Evolutionary conservation across 345 rosid species (phyloP), one percentile per base, ranked within the genome.

Genomic region (Orychophragmus violaceus): DNA sequence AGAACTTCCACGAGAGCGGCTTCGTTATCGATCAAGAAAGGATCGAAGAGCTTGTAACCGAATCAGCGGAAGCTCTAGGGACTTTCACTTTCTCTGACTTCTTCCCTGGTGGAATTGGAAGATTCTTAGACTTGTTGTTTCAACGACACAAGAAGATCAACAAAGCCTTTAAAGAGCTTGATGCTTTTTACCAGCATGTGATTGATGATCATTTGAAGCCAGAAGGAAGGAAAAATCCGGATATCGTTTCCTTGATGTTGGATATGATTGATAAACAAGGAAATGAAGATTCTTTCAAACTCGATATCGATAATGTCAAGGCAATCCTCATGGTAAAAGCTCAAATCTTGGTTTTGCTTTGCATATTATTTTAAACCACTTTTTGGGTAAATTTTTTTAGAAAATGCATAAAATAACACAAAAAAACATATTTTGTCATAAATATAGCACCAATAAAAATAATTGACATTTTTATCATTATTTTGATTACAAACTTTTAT

Each of bases 121-220:
- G 70, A 71, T 51, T 74, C 17, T 1, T 77, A 5, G 90, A 87
- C 54, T 71, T 10, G 56, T 22, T 83, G 23, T 72, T 69, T 2
- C 82, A 82, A 12, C 6, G 69, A 19, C 17, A 33, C 9, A 16
- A 35, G 39, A 74, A 71, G 16, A 69, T 83, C 5, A 71, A 74
- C 22, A 80, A 76, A 16, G 71, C 10, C 36, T 83, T 77, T 44
- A 29, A 50, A 2, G 73, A 78, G 10, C 55, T 79, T 33, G 88
- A 87, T 58, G 35, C 2, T 1, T 80, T 83, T 63, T 85, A 66
- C 19, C 76, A 80, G 16, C 49, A 67, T 48, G 74, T 78, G 17
- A 83, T 87, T 11, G 77, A 75, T 12, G 80, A 85, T 13, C 88
- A 87, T 50, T 77, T 82, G 57, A 62, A 74, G 68, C 66, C 78